Conservation (phyloP, 1,284 basidiomycete genomes). For the Trichosporon sp. region DNA sequence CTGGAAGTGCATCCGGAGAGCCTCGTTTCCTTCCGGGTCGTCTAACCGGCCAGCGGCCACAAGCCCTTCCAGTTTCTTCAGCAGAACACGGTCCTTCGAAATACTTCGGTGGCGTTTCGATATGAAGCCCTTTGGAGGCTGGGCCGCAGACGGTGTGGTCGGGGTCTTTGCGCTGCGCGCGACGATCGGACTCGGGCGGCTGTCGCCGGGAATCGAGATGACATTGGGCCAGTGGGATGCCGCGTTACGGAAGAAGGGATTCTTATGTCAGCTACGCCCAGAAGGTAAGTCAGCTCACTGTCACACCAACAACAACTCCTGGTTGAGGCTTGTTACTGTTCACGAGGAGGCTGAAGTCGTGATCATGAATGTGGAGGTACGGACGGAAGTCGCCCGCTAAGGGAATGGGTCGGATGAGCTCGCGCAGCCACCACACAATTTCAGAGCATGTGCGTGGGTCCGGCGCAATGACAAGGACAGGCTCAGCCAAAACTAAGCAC, state of each 20-base stretch:
- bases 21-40: conserved; percentile 60
- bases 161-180: conserved; percentile 2
- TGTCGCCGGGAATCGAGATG: conserved; percentile 50
- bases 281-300: conserved; percentile 51
- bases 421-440: conserved; percentile 86
- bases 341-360: conserved; percentile 73
- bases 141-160: conserved; percentile 46
- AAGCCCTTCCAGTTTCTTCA: conserved; percentile 57
- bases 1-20: conserved; percentile 82
- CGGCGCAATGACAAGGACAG: conserved; percentile 79
- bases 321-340: conserved; percentile 81
- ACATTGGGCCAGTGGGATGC: conserved; percentile 93
- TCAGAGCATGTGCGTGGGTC: conserved; percentile 76
- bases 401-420: conserved; percentile 86
- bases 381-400: conserved; percentile 84
- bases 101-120: conserved; percentile 81
- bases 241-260: conserved; percentile 86
- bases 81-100: conserved; percentile 74
- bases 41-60: conserved; percentile 52
- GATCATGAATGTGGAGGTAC: conserved; percentile 94
- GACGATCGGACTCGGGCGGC: conserved; percentile 33
- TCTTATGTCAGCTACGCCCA: conserved; percentile 52
- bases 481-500: conserved; percentile 82
- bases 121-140: conserved; percentile 68
- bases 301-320: conserved; percentile 84